Conservation (phyloP, 2,329 filamentous ascomycete genomes). For the Thyridium curvatum region DNA sequence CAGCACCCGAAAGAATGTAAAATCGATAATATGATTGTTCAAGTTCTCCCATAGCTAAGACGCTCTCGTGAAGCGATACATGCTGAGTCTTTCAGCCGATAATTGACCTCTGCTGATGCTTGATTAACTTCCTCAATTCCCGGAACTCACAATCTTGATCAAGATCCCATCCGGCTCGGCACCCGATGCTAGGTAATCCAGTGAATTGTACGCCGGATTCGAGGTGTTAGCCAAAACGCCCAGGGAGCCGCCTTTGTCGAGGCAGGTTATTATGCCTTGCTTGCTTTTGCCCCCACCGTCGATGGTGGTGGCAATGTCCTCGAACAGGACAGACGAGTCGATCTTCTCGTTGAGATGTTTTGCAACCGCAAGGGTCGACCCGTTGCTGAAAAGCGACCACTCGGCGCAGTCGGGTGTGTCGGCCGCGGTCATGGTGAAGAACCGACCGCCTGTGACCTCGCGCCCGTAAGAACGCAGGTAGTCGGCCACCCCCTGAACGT, state of each 20-base stretch:
- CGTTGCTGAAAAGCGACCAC: conserved; percentile 11
- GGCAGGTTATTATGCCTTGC: conserved; percentile 6
- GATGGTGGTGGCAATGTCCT: conserved; percentile 10
- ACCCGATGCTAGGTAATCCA: conserved; percentile 7
- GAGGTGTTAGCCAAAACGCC: conserved; percentile 8
- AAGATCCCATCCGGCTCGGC: too few species aligned
- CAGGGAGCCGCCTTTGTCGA: conserved; percentile 10
- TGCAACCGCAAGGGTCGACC: conserved; percentile 12
- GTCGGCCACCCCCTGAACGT: conserved; percentile 11
- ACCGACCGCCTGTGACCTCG: conserved; percentile 2
- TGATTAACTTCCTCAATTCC: too few species aligned
- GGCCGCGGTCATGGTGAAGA: conserved; percentile 12
- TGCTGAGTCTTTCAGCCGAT: too few species aligned
- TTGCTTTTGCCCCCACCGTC: conserved; percentile 6
- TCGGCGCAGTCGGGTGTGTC: conserved; percentile 12
- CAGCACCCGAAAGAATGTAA: too few species aligned
- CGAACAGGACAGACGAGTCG: conserved; percentile 9
- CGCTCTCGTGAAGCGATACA: too few species aligned
- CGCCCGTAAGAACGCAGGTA: conserved; percentile 7
- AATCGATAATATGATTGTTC: too few species aligned
- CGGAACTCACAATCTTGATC: too few species aligned
- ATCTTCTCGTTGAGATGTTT: conserved; percentile 15
- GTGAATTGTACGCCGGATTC: conserved; percentile 8
- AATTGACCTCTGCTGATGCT: too few species aligned
- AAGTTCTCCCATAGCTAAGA: too few species aligned